Evolutionary conservation across 2,329 filamentous ascomycete genomes (phyloP), one percentile per base, ranked within the genome.

Genomic region (Fonsecaea pugnacius): DNA sequence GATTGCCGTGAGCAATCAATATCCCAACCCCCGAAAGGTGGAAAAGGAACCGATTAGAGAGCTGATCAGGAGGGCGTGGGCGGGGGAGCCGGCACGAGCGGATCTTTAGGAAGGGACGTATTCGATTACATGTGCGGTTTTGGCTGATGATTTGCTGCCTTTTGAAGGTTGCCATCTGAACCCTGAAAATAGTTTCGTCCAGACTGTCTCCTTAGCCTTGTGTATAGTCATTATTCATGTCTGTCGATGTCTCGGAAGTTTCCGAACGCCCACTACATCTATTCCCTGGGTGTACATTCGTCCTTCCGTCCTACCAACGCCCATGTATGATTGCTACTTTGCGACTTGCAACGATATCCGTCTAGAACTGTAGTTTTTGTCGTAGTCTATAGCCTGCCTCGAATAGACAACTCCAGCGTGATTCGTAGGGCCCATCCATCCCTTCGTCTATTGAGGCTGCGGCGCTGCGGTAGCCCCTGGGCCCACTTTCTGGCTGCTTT

Each of bases 31-130:
- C 0, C 76, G 85, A 46, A 73, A 75, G 7, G 76, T 88, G 60
- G 82, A 87, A 75, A 79, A 76, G 56, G 78, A 75, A 6, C 77
- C 77, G 0, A 81, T 88, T 53, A 76, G 81, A 40, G 85, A 88
- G 72, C 71, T 87, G 66, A 83, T 88, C 51, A 76, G 85, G 62
- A 77, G 86, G 60, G 84, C 84, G n/a, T 87, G 84, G 82, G 84
- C 84, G 62, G 86, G 85, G 3, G 85, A 88, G 54, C 58, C 58
- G 38, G 68, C 68, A 14, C 51, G 64, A 30, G 66, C 61, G 6
- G 64, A 70, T 53, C 46, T 70, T 59, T 70, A 67, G 43, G 21
- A 30, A 27, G 18, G 16, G 38, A 43, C 16, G 18, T 2, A 43
- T 18, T 40, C 27, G 40, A 5, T 16, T 3, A 4, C n/a, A n/a